These are phyloP conservation scores for Aspergillus mulundensis DNA, from an alignment of 495 filamentous ascomycete species.

Conservation along the genomic window DNA sequence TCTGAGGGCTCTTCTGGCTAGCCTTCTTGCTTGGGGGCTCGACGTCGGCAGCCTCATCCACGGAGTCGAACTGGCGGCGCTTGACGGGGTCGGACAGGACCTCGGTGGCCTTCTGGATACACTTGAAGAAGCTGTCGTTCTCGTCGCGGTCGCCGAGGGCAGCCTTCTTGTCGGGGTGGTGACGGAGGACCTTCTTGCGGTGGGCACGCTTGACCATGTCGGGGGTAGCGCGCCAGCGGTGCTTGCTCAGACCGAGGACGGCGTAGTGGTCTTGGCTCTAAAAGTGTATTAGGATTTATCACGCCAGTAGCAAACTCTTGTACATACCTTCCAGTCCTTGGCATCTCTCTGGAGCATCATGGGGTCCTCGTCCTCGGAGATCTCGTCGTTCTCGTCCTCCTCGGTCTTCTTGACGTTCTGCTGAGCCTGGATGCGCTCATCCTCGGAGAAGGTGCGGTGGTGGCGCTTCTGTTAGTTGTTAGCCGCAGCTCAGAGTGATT, in stretches of 20 bases:
- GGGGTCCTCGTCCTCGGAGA: slow-evolving; percentile 87
- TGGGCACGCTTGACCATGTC: slow-evolving; percentile 98
- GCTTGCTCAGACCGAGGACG: slow-evolving; percentile 86
- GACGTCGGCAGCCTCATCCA: slow-evolving; percentile 88
- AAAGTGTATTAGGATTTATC: slow-evolving; percentile 24
- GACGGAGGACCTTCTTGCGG: slow-evolving; percentile 98
- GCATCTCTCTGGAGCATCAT: slow-evolving; percentile 87
- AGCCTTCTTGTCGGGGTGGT: slow-evolving; percentile 98
- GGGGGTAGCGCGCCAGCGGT: slow-evolving; percentile 86
- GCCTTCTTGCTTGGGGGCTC: slow-evolving; percentile 91
- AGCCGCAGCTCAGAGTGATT: slow-evolving; percentile 4
- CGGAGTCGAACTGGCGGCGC: slow-evolving; percentile 93
- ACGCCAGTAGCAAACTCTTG: not conserved
- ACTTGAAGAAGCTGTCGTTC: slow-evolving; percentile 99
- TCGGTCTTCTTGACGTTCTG: slow-evolving; percentile 93
- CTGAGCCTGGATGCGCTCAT: slow-evolving; percentile 94
- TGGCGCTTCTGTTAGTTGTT: slow-evolving; percentile 66
- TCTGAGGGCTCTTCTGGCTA: slow-evolving; percentile 57
- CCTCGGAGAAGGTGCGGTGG: slow-evolving; percentile 96
- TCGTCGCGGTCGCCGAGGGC: slow-evolving; percentile 74
- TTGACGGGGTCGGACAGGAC: slow-evolving; percentile 86
- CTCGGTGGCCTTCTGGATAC: slow-evolving; percentile 97
- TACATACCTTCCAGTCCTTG: slow-evolving; percentile 96
- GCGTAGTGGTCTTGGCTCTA: slow-evolving; percentile 97
- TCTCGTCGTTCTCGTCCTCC: slow-evolving; percentile 82